Percentiles rank a stretch among this genome's conserved stretches.
These are phyloP conservation scores for Wickerhamiella allomyrinae DNA, from an alignment of 805 yeast genomes.

Conservation along the genomic window DNA sequence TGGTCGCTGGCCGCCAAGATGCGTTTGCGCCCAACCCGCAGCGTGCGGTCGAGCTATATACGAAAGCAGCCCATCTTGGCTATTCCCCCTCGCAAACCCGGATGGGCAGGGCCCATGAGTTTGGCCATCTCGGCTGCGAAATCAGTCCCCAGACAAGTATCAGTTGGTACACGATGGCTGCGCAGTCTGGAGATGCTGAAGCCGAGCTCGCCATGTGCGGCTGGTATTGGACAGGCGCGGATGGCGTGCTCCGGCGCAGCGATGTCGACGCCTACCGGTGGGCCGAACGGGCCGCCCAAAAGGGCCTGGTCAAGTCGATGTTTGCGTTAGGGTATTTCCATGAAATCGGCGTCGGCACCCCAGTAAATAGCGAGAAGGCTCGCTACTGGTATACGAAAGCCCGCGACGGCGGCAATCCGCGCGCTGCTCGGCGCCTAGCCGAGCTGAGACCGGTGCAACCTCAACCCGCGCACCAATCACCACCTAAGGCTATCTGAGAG, in stretches of 20 bases:
- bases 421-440: conserved; percentile 27
- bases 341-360: conserved; percentile 57
- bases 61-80: conserved; percentile 36
- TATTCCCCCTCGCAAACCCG: conserved; percentile 57
- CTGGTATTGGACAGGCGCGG: conserved; percentile 68
- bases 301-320: conserved; percentile 54
- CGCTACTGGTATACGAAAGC: conserved; percentile 44
- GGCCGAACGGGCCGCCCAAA: conserved; percentile 58
- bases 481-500: no score
- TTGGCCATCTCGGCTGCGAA: conserved; percentile 41
- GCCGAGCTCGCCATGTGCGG: conserved; percentile 63
- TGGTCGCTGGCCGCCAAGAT: not conserved
- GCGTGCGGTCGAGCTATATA: conserved; percentile 38
- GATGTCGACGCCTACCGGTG: conserved; percentile 61
- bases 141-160: conserved; percentile 45
- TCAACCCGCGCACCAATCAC: no score
- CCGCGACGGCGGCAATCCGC: conserved; percentile 46
- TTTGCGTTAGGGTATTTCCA: conserved; percentile 57
- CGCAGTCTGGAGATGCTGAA: conserved; percentile 47
- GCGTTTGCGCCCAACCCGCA: conserved; percentile 19
- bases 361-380: conserved; percentile 35
- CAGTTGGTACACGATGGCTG: conserved; percentile 63
- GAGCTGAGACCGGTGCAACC: not conserved
- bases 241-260: conserved; percentile 39
- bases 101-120: conserved; percentile 59